Evolutionary conservation across 2,329 filamentous ascomycete species (phyloP), one percentile per base, ranked within the genome.

Genomic region (Polytolypa hystricis): DNA sequence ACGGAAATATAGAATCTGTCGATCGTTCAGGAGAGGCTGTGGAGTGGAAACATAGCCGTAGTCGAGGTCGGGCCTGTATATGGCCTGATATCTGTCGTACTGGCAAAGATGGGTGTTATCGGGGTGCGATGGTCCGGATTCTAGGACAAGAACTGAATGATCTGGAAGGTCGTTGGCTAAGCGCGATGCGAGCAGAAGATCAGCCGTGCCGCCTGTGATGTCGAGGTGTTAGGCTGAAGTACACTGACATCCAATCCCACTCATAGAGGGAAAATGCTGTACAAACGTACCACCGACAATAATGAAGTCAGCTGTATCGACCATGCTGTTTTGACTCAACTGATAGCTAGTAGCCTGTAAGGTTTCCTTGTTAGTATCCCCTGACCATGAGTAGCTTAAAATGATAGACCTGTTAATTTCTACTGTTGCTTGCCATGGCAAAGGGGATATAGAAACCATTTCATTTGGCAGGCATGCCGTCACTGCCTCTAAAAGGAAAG

Each of bases 1-100:
- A 2, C 57, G 52, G 28, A 26, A 4, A 19, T 32, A 32, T 2
- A 21, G n/a, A n/a, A 33, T 14, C 17, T 20, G 19, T 15, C 12
- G 28, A 7, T 25, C 21, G 18, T 25, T 32, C 10, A 38, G 20
- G n/a, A 14, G 18, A 10, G 28, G 14, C 27, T 38, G 35, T 11
- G 35, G 35, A 10, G 21, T 18, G 10, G 35, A 15, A 11, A 19
- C 12, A 32, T 38, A 33, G 10, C 30, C 28, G 9, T 17, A 16
- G 15, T 38, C 30, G 11, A 38, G n/a, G 14, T 32, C 28, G 4
- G 35, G 35, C 3, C 28, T 25, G n/a, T 20, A 5, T 9, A 14
- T 16, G 11, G 21, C 30, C n/a, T 26, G 27, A n/a, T 12, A 38
- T 10, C 20, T 31, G 19, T 38, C 28, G 30, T 20, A 30, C 11